Conservation (phyloP, 495 filamentous ascomycete species). For the Penicillium atrosanguineum region DNA sequence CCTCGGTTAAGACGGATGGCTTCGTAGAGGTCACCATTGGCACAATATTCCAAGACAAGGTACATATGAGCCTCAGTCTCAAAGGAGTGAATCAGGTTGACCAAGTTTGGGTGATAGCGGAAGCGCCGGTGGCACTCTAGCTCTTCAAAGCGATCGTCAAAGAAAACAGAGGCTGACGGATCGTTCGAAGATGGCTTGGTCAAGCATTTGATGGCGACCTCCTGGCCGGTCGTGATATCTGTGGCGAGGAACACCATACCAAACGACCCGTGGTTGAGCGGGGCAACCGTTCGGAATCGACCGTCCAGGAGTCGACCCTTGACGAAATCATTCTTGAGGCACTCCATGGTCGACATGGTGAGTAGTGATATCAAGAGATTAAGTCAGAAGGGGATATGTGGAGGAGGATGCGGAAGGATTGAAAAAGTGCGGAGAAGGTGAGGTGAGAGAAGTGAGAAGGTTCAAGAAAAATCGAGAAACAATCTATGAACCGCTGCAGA, state of each 20-base stretch:
- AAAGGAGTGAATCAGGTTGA: constrained; percentile 88
- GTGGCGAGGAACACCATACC: constrained; percentile 94
- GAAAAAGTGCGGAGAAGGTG: constrained; percentile 14
- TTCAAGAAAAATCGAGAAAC: constrained; percentile 23
- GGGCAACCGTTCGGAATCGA: constrained; percentile 85
- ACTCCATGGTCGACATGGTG: constrained; percentile 64
- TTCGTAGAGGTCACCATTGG: constrained; percentile 96
- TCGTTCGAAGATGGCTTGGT: constrained; percentile 66
- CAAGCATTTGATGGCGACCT: constrained; percentile 92
- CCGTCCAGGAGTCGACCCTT: constrained; percentile 73
- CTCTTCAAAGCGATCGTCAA: constrained; percentile 87
- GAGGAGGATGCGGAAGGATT: constrained; percentile 7
- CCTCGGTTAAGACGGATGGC: constrained; percentile 86
- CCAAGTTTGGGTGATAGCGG: constrained; percentile 81
- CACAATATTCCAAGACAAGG: constrained; percentile 91
- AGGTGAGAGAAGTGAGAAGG: constrained; percentile 4
- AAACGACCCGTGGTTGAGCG: constrained; percentile 97
- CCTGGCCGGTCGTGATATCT: constrained; percentile 68
- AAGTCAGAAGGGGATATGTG: constrained; percentile 16
- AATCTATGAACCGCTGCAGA: constrained; percentile 32
- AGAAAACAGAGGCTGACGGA: constrained; percentile 51
- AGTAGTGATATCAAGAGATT: constrained; percentile 33
- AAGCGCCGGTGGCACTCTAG: constrained; percentile 76
- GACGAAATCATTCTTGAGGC: constrained; percentile 70
- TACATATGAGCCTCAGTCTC: constrained; percentile 88